Base-by-base conservation (phyloP, 129 eudicot genomes). In the Flaveria brownii region DNA sequence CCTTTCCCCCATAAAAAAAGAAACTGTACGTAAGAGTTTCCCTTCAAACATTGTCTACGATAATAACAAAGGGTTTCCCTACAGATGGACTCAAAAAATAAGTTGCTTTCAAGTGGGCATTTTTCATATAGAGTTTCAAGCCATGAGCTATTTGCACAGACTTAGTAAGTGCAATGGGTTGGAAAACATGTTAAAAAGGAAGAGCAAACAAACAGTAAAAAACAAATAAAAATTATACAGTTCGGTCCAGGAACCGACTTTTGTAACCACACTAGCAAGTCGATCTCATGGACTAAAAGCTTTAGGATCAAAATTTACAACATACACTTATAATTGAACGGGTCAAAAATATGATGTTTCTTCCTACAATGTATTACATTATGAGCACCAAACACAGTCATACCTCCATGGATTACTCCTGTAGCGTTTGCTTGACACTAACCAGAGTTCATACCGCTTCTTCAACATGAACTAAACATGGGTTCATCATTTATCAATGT, bases 371-470 rank as follows among this genome's bases (percentile, higher is more conserved):
- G 14, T 11, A 12, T 49, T 49, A 14, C 54, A 49, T 49, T 49
- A 49, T 49, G 54, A 49, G 54, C 16, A 2, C 54, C 15, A 11
- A 13, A 12, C 13, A 45, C 49, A 45, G 49, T 45, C 14, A 9
- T 67, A 52, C 54, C 42, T 64, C 52, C 59, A 61, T 45, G 71
- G 72, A 51, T 50, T 63, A 64, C 64, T 64, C 72, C 25, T 66
- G 25, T 76, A 12, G 80, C 63, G 63, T 68, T 50, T 55, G 20
- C 49, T 28, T 4, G 28, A 77, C 56, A 41, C 23, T 41, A 68
- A 50, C 43, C 28, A 23, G n/a, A 72, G 47, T 72, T 62, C 55
- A 57, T 42, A 18, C 68, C 25, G 41, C 46, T 20, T 74, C 33
- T 43, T 30, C 62, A 18, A 45, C n/a, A 47, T 57, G 81, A 68